Evolutionary conservation across 192 early-diverging fungal genomes (phyloP).

Genomic region (Gonapodya prolifera): DNA sequence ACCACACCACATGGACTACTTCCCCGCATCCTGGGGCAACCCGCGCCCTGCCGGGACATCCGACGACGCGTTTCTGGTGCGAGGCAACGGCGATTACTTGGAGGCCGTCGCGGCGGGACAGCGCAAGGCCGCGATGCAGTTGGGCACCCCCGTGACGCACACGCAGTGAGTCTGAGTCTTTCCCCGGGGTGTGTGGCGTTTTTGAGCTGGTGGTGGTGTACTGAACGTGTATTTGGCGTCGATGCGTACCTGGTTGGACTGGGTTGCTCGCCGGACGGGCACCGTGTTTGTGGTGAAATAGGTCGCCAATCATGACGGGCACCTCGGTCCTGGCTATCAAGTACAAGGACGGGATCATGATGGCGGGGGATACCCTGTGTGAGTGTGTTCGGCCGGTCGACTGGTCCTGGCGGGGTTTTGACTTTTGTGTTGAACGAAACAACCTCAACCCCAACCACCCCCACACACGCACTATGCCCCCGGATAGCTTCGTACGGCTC

Average conservation of each 20-base stretch:
- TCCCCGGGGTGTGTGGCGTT: background rate
- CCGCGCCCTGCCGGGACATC: slow-evolving; percentile 45
- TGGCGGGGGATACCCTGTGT: slow-evolving; percentile 87
- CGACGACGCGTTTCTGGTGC: slow-evolving; percentile 39
- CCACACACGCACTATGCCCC: background rate
- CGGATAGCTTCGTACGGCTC: slow-evolving; percentile 79
- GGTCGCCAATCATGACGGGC: slow-evolving; percentile 60
- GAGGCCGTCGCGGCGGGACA: slow-evolving; percentile 16
- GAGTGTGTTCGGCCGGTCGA: slow-evolving; percentile 9
- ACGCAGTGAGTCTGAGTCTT: slow-evolving; percentile 6
- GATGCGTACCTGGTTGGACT: slow-evolving; percentile 4
- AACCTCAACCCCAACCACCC: background rate
- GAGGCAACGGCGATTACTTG: slow-evolving; percentile 33
- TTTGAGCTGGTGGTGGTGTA: background rate
- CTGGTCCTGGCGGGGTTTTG: background rate
- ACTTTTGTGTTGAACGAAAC: slow-evolving; percentile 3
- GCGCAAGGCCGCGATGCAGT: slow-evolving; percentile 5
- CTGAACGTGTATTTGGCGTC: slow-evolving; percentile 12
- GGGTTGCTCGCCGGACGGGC: background rate
- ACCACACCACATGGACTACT: slow-evolving; percentile 62
- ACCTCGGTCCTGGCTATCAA: slow-evolving; percentile 87
- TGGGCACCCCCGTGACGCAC: slow-evolving; percentile 7
- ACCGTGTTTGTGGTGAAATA: background rate
- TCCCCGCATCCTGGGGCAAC: slow-evolving; percentile 66
- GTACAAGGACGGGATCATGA: slow-evolving; percentile 95